phyloP scores from a whole-genome alignment of 2,329 filamentous ascomycete genomes.

The Aureobasidium sp. region DNA sequence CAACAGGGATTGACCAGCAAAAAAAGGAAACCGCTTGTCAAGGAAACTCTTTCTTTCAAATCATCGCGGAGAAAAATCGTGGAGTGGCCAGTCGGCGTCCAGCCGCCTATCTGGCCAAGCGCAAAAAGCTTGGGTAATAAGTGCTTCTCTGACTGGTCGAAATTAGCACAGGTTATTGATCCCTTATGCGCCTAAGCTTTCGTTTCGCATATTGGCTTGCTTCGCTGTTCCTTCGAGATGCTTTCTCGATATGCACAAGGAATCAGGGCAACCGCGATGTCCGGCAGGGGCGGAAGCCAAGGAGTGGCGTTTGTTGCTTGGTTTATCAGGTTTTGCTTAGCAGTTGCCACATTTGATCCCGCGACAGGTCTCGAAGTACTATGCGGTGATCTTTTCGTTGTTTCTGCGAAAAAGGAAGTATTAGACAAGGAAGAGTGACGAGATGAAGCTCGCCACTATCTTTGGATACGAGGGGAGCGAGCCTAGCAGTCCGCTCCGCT shows the following conservation, averaged over 20 bases:
- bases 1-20: background rate
- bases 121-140: background rate
- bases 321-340: too few relatives aligned
- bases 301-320: too few relatives aligned
- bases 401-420: background rate
- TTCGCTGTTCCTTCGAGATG: background rate
- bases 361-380: background rate
- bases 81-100: background rate
- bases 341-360: background rate
- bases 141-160: background rate
- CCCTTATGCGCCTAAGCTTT: background rate
- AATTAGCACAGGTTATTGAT: constrained; percentile 4
- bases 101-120: background rate
- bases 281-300: too few relatives aligned
- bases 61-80: background rate
- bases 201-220: background rate
- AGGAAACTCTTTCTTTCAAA: background rate
- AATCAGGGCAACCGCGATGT: too few relatives aligned
- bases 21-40: constrained; percentile 2
- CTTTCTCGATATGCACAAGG: background rate
- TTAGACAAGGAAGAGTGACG: background rate
- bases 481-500: background rate
- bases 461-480: background rate
- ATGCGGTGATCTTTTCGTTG: background rate
- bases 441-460: background rate